Evolutionary conservation across 495 filamentous ascomycete genomes (phyloP), one percentile per base, ranked within the genome.

Genomic region (Lichenothelia convexa): DNA sequence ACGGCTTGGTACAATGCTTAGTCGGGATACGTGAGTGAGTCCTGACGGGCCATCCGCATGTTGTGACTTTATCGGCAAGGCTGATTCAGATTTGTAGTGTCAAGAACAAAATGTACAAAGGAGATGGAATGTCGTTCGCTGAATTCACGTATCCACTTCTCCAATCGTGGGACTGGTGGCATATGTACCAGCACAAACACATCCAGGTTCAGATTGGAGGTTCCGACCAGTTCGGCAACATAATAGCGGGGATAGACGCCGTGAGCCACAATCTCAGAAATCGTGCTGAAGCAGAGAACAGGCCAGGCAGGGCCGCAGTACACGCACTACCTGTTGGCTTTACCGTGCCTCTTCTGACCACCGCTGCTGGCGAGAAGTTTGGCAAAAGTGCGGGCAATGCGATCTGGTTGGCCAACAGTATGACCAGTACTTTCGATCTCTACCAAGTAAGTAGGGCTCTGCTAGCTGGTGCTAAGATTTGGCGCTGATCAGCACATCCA

Each of bases 151-250:
- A 99, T 45, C 89, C 92, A 11, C 53, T 95, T 17, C 67, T 99
- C 44, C 89, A 99, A 54, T 80, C 74, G n/a, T 95, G 85, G 75
- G 89, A 99, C 55, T 99, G 84, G 75, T 94, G 79, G 78, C 55
- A 73, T 36, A 62, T 95, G 57, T 85, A 78, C 48, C 50, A 59
- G 17, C 60, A 51, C 2, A 64, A 68, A 18, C 68, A 65, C 23
- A 9, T 13, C 9, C 76, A 80, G 46, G 66, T 89, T 45, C 80
- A 97, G 54, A 84, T 99, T 29, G 89, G 89, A 35, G 89, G 89
- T 30, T 78, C 83, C 19, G 89, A 99, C 53, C 89, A 99, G 55
- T 99, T 73, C 54, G 89, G 89, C 41, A 99, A 99, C 52, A 94
- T 99, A 42, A 64, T 91, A 4, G 74, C 86, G 27, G 89, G 89